Evolutionary conservation across 306 rosid species (phyloP).

Genomic region (Trifolium fragiferum): DNA sequence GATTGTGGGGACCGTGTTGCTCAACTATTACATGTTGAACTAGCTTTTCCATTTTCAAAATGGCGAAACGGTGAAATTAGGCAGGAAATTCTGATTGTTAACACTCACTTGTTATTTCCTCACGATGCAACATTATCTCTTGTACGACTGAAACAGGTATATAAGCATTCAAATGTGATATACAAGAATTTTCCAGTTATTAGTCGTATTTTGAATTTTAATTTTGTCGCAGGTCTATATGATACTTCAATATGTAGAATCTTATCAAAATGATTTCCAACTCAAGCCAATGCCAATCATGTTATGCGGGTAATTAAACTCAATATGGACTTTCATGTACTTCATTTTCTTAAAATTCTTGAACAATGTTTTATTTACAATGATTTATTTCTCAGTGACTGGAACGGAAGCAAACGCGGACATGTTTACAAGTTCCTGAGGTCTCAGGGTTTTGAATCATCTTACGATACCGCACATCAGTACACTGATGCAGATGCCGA

Average conservation of each 20-base stretch:
- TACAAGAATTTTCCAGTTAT: background rate
- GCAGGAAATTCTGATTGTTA: conserved; percentile 65
- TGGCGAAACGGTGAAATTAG: conserved; percentile 47
- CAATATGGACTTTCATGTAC: background rate
- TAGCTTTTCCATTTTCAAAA: conserved; percentile 47
- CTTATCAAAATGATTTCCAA: conserved; percentile 82
- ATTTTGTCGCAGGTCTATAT: conserved; percentile 68
- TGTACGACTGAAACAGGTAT: conserved; percentile 63
- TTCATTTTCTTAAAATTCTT: background rate
- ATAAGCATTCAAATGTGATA: conserved; percentile 3
- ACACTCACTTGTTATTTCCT: conserved; percentile 65
- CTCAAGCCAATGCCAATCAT: conserved; percentile 89
- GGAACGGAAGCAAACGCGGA: conserved; percentile 99
- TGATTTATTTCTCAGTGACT: conserved; percentile 66
- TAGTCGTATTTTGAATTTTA: conserved; percentile 16
- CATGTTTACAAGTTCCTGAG: conserved; percentile 92
- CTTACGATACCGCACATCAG: conserved; percentile 94
- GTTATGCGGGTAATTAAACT: conserved; percentile 83
- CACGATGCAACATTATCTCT: conserved; percentile 62
- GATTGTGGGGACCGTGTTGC: conserved; percentile 70
- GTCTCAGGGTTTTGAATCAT: conserved; percentile 91
- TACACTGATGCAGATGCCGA: conserved; percentile 90
- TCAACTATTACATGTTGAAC: conserved; percentile 64
- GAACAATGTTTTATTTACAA: conserved; percentile 18
- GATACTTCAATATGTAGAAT: conserved; percentile 81